phyloP scores from a whole-genome alignment of 2,329 filamentous ascomycete genomes.

The Ophiocordyceps robertsii region DNA sequence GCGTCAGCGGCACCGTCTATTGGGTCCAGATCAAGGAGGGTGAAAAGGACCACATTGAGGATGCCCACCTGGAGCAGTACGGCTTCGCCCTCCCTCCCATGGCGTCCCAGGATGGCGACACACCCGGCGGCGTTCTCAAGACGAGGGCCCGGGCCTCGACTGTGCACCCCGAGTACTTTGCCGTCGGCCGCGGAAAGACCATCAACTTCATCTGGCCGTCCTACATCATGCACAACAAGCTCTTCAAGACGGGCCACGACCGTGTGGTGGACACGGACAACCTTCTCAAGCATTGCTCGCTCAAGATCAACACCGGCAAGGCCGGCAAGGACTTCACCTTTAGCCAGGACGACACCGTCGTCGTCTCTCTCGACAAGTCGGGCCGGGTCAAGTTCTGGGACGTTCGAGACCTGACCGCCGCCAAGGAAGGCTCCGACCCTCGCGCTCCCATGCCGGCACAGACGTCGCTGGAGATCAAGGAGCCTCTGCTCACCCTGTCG shows the following conservation, averaged over 20 bases:
- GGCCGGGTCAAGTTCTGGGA: conserved; percentile 98
- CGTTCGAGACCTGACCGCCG: conserved; percentile 60
- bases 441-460: conserved; percentile 39
- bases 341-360: conserved; percentile 87
- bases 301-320: conserved; percentile 95
- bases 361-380: conserved; percentile 93
- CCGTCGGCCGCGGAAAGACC: conserved; percentile 86
- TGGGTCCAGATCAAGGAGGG: conserved; percentile 73
- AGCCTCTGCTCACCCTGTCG: conserved; percentile 73
- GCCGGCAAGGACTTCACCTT: conserved; percentile 97
- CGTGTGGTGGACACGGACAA: conserved; percentile 74
- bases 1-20: conserved; percentile 92
- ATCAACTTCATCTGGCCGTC: conserved; percentile 77
- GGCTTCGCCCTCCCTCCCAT: conserved; percentile 85
- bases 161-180: conserved; percentile 84
- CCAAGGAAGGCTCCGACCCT: conserved; percentile 35
- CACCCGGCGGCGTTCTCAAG: conserved; percentile 85
- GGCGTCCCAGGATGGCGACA: conserved; percentile 74
- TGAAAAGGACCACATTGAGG: conserved; percentile 66
- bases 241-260: conserved; percentile 50
- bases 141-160: conserved; percentile 86
- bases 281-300: conserved; percentile 71
- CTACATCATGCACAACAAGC: conserved; percentile 47
- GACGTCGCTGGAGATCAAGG: conserved; percentile 61
- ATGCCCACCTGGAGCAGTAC: conserved; percentile 67